Conservation (phyloP, 1,284 basidiomycete genomes). For the Chalciporus sp. region DNA sequence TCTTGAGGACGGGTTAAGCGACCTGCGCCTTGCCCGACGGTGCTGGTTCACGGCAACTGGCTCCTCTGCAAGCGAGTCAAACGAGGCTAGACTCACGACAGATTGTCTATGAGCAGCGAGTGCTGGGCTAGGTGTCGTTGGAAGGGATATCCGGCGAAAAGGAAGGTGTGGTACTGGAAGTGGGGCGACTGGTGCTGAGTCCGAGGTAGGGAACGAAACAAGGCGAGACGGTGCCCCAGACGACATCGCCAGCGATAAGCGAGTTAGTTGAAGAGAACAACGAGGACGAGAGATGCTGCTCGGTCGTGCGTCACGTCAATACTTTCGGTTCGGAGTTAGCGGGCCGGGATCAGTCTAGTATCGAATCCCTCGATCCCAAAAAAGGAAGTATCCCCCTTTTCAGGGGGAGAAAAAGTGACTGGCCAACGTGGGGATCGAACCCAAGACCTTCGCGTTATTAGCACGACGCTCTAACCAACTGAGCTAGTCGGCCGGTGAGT, state of each 20-base stretch:
- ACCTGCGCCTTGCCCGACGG: slow-evolving; percentile 35
- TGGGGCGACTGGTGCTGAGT: slow-evolving; percentile 20
- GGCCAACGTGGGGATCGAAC: slow-evolving; percentile 39
- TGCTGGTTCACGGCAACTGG: slow-evolving; percentile 19
- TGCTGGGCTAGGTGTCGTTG: slow-evolving; percentile 53
- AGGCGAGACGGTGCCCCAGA: slow-evolving; percentile 13
- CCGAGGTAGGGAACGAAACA: slow-evolving; percentile 33
- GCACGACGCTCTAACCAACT: slow-evolving; percentile 34
- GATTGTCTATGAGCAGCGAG: slow-evolving; percentile 55
- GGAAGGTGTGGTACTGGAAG: slow-evolving; percentile 51
- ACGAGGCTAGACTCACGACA: slow-evolving; percentile 65
- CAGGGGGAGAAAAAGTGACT: neutral
- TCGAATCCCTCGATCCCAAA: slow-evolving; percentile 22
- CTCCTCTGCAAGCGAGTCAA: slow-evolving; percentile 66
- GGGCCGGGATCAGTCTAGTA: slow-evolving; percentile 26
- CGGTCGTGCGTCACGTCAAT: neutral
- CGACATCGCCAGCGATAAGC: slow-evolving; percentile 21
- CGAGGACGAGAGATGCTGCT: neutral
- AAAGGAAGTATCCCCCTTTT: slow-evolving; percentile 1
- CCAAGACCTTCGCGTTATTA: slow-evolving; percentile 37
- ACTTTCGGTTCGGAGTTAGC: slow-evolving; percentile 6
- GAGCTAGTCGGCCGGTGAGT: slow-evolving; percentile 24
- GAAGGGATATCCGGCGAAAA: slow-evolving; percentile 77
- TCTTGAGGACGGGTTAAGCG: slow-evolving; percentile 28
- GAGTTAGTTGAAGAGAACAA: slow-evolving; percentile 3